Evolutionary conservation across 768 basidiomycete species (phyloP), one percentile per base, ranked within the genome.

Genomic region (Hericium alpestre): DNA sequence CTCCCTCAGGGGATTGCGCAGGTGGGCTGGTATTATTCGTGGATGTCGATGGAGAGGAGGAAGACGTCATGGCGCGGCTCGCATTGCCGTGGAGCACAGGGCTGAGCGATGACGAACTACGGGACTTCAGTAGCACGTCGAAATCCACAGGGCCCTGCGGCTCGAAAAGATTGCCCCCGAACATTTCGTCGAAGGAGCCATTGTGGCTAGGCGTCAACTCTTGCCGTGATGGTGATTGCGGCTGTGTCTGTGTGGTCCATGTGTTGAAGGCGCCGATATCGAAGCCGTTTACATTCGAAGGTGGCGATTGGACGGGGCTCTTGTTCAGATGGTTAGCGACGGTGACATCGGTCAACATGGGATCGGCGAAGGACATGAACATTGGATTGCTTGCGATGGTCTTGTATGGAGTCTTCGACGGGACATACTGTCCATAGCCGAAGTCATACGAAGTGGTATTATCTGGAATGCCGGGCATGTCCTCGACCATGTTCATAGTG

Each of bases 381-480:
- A 83, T 77, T 1, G 90, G 89, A 60, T 91, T 91, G 71, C 78
- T 83, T 52, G 89, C 89, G 57, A 93, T 84, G 11, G 87, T 89
- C 57, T 86, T 90, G 69, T 81, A 90, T 1, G 82, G 78, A 6
- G 75, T 73, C 38, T 73, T 73, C 15, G 73, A 69, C 1, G 76
- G 68, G 32, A 76, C 66, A 16, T 67, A 64, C n/a, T 79, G 72
- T 7, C 79, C 72, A 54, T 72, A 69, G 32, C 82, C 81, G n/a
- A 66, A 69, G 59, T 59, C 56, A 54, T 58, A 58, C 2, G 61
- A 55, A 60, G 61, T 64, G 37, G 53, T 59, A 23, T 52, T 40
- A 55, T 63, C 62, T 55, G 72, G 55, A 79, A 74, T 25, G 23
- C 23, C 16, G 12, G 9, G 18, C 13, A 9, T 67, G 55, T 88